Conservation (phyloP, 108 stramenopile species). For the Fistulifera pelliculosa region DNA sequence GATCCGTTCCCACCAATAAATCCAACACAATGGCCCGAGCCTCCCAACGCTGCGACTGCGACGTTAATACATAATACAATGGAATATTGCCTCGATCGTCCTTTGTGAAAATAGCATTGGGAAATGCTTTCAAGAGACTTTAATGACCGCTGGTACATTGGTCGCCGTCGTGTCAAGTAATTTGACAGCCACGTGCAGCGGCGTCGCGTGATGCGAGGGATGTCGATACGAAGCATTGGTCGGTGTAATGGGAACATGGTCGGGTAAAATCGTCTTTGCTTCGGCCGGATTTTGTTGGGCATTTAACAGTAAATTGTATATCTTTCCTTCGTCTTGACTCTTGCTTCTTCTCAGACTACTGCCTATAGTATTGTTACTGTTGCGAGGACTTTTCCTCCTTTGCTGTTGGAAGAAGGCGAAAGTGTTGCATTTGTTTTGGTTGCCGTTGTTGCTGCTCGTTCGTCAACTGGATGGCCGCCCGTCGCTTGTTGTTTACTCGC, state of each 20-base stretch:
- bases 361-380: neutral
- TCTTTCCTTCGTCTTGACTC: conserved; percentile 11
- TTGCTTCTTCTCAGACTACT: neutral
- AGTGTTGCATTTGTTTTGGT: neutral
- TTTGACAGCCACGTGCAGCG: conserved; percentile 58
- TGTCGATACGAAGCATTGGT: conserved; percentile 25
- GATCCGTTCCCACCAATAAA: no score
- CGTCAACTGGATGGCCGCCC: neutral
- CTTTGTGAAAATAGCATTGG: conserved; percentile 13
- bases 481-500: conserved; percentile 1
- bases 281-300: conserved; percentile 6
- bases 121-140: conserved; percentile 21
- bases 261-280: neutral
- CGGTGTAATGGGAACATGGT: conserved; percentile 1
- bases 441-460: neutral
- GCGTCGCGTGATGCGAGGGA: conserved; percentile 43
- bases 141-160: conserved; percentile 14
- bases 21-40: no score
- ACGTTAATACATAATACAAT: conserved; percentile 2
- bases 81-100: conserved; percentile 27
- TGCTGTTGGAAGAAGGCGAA: neutral
- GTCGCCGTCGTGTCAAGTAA: conserved; percentile 27
- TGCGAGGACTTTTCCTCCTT: neutral
- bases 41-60: no score
- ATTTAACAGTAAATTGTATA: conserved; percentile 20